These are phyloP conservation scores for Saxophila tyrrhenica DNA, from an alignment of 495 filamentous ascomycete genomes.

Conservation along the genomic window DNA sequence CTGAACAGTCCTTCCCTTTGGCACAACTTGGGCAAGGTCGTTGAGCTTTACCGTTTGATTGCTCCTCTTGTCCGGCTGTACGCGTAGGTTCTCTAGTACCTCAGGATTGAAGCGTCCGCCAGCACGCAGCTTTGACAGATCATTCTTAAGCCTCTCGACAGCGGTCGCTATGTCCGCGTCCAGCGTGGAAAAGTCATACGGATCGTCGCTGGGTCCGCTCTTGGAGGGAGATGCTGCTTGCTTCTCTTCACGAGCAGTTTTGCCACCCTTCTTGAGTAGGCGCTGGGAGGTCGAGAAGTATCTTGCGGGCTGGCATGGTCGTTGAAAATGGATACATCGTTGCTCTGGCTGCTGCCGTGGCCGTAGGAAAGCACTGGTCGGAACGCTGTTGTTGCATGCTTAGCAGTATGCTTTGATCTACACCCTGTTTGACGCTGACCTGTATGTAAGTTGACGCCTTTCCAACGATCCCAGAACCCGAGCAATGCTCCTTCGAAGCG, in stretches of 20 bases:
- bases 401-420: not conserved
- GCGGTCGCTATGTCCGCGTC: conserved; percentile 45
- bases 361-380: too few species aligned
- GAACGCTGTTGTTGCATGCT: not conserved
- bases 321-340: not conserved
- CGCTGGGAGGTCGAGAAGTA: conserved; percentile 18
- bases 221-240: conserved; percentile 15
- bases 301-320: not conserved
- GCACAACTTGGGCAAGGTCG: conserved; percentile 67
- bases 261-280: conserved; percentile 30
- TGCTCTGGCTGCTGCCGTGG: too few species aligned
- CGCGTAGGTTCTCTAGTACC: conserved; percentile 50
- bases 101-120: conserved; percentile 62
- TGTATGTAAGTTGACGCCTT: not conserved
- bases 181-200: conserved; percentile 57
- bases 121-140: conserved; percentile 53
- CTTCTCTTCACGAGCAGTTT: conserved; percentile 23
- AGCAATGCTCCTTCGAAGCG: not conserved
- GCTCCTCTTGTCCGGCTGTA: conserved; percentile 34
- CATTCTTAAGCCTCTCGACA: conserved; percentile 45
- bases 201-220: conserved; percentile 36
- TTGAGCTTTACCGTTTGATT: conserved; percentile 46
- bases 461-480: not conserved
- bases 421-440: not conserved
- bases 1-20: conserved; percentile 55